Evolutionary conservation across 2,329 filamentous ascomycete genomes (phyloP).

Genomic region (Amylocarpus encephaloides): DNA sequence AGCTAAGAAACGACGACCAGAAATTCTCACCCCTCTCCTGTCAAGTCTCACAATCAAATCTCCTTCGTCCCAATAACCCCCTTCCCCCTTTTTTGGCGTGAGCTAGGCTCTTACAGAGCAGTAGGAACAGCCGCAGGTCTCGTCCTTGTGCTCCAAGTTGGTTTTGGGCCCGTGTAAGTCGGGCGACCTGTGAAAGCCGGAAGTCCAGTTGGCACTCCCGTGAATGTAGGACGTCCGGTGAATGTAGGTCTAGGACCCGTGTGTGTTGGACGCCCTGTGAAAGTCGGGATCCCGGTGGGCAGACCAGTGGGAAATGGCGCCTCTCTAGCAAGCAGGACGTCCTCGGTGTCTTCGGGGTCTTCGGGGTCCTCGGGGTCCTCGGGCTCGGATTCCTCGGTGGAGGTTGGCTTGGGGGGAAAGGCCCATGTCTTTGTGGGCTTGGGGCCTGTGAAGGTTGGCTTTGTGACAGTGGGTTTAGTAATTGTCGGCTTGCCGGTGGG

Average conservation of each 20-base stretch:
- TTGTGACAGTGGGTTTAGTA: neutral
- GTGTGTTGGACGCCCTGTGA: neutral
- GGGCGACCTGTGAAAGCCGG: no score
- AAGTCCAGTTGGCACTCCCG: neutral
- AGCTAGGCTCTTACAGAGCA: no score
- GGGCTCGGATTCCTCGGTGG: neutral
- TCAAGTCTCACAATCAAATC: no score
- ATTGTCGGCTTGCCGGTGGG: neutral
- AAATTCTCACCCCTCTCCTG: no score
- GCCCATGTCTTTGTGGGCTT: neutral
- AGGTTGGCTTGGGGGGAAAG: neutral
- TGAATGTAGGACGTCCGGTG: neutral
- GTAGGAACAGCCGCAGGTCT: neutral
- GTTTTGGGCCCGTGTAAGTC: no score
- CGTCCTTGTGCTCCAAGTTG: neutral
- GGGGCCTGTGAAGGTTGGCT: neutral
- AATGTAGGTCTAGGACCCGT: neutral
- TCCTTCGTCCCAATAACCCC: no score
- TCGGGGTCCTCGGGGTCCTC: neutral
- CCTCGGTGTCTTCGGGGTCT: neutral
- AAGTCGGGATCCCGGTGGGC: neutral
- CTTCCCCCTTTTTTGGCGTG: no score
- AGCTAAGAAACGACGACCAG: no score
- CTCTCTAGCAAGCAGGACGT: neutral
- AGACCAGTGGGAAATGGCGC: neutral